Percentiles rank a stretch among this genome's conserved stretches.
phyloP scores from a whole-genome alignment of 2,329 filamentous ascomycete species.

The Aspergillus pseudotamarii region DNA sequence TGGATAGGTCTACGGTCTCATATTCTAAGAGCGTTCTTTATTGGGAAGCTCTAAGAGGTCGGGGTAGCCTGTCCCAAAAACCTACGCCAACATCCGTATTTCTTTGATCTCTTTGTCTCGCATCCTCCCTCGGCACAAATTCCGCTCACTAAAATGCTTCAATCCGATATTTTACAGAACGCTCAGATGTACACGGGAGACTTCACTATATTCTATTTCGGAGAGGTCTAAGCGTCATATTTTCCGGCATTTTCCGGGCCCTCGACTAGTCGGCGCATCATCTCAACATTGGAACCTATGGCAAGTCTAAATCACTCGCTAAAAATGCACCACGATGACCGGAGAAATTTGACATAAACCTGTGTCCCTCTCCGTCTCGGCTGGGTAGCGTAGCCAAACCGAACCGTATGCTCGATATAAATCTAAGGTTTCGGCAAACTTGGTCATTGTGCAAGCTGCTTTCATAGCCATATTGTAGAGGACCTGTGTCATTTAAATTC shows the following conservation, averaged over 20 bases:
- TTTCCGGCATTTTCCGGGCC: not conserved
- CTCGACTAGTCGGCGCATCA: not conserved
- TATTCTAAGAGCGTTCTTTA: not conserved
- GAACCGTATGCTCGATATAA: not conserved
- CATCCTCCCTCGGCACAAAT: not conserved
- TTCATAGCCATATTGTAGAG: too few species aligned
- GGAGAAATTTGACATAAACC: not conserved
- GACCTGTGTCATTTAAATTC: too few species aligned
- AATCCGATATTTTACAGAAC: not conserved
- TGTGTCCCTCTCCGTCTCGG: not conserved
- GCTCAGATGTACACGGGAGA: not conserved
- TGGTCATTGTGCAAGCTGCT: too few species aligned
- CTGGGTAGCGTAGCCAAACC: too few species aligned
- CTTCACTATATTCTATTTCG: not conserved
- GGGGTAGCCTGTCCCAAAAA: not conserved
- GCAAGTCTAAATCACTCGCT: not conserved
- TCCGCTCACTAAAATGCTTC: not conserved
- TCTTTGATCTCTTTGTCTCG: not conserved
- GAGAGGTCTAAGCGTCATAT: not conserved
- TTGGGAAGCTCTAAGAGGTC: not conserved
- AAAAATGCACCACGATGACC: not conserved
- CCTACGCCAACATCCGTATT: not conserved
- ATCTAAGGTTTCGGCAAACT: not conserved
- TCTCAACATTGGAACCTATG: not conserved
- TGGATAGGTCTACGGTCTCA: not conserved